Evolutionary conservation across 2,329 filamentous ascomycete species (phyloP).

Genomic region (Ambrosiella cleistominuta): DNA sequence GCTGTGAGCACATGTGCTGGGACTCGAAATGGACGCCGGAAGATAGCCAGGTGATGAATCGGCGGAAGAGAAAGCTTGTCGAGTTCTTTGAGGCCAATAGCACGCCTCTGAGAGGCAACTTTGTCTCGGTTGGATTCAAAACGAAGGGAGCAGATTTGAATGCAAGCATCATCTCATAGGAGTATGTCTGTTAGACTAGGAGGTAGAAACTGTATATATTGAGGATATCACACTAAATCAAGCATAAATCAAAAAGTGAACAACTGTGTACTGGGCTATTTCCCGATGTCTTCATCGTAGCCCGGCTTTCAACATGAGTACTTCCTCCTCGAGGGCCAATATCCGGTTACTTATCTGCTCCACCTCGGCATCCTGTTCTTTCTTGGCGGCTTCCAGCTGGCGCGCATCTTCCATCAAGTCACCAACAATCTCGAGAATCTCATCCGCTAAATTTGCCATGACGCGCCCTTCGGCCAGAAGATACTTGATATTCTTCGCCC

Average conservation of each 20-base stretch:
- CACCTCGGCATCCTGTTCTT: neutral
- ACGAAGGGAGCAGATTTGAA: neutral
- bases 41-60: neutral
- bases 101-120: no score
- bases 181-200: neutral
- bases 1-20: conserved; percentile 13
- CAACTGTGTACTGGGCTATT: neutral
- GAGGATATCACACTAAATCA: neutral
- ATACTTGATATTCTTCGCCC: neutral
- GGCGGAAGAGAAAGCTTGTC: neutral
- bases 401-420: neutral
- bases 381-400: neutral
- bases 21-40: neutral
- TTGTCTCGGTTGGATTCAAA: no score
- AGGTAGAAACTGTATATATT: neutral
- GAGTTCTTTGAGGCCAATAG: no score
- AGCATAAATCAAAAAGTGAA: neutral
- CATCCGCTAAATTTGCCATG: neutral
- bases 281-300: neutral
- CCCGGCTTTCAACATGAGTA: neutral
- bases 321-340: neutral
- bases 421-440: neutral
- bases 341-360: neutral
- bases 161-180: neutral
- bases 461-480: neutral